Evolutionary conservation across 208 protist species (phyloP).

Genomic region (Leishmania tarentolae): DNA sequence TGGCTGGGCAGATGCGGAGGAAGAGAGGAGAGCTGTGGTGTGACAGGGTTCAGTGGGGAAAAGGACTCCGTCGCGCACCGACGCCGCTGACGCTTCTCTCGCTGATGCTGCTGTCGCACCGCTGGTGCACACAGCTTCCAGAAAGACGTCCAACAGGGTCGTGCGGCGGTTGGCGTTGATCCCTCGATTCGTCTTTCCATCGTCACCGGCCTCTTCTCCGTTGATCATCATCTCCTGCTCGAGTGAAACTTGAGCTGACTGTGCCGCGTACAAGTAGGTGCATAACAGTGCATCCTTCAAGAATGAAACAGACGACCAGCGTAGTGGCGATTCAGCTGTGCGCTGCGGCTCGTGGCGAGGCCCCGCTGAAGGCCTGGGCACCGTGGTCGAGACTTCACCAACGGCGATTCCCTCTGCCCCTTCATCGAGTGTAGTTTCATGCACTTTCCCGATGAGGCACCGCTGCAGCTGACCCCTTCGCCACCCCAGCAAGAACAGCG

Average conservation of each 20-base stretch:
- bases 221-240: neutral
- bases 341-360: neutral
- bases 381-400: neutral
- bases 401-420: neutral
- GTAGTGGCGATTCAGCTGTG: neutral
- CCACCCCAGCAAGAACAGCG: conserved; percentile 22
- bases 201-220: neutral
- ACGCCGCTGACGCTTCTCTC: neutral
- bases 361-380: neutral
- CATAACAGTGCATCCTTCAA: conserved; percentile 28
- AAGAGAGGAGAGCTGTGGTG: neutral
- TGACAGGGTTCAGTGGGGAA: neutral
- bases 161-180: neutral
- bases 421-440: neutral
- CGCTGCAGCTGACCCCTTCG: conserved; percentile 19
- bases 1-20: neutral
- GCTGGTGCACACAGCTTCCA: neutral
- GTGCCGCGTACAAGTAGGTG: neutral
- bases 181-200: neutral
- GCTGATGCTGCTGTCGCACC: neutral
- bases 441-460: neutral
- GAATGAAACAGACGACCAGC: conserved; percentile 38
- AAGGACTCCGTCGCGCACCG: neutral
- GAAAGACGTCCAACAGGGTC: conserved; percentile 6
- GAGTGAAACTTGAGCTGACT: neutral